Evolutionary conservation across 495 filamentous ascomycete genomes (phyloP).

Genomic region (Amniculicola lignicola): DNA sequence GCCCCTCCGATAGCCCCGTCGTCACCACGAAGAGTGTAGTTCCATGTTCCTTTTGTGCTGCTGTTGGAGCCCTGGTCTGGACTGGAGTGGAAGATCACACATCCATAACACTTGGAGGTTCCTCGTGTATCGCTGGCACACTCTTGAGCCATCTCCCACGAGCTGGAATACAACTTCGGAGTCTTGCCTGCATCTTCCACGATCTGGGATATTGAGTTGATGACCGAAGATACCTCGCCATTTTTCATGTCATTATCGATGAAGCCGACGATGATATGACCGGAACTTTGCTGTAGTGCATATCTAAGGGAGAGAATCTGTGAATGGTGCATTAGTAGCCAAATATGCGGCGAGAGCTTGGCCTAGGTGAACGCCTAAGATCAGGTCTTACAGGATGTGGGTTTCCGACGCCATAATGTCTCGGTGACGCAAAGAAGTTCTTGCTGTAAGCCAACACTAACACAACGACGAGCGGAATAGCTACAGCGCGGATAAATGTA

Average conservation of each 20-base stretch:
- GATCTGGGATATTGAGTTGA: slow-evolving; percentile 54
- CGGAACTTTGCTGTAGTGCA: not conserved
- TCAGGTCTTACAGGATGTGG: slow-evolving; percentile 5
- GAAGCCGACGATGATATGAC: slow-evolving; percentile 59
- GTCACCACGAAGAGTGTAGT: slow-evolving; percentile 71
- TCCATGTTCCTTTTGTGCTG: slow-evolving; percentile 55
- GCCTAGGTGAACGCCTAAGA: too few species aligned
- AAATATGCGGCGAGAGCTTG: too few species aligned
- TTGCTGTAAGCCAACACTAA: slow-evolving; percentile 18
- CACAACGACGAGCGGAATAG: slow-evolving; percentile 19
- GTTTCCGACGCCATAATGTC: slow-evolving; percentile 10
- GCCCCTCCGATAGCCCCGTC: slow-evolving; percentile 49
- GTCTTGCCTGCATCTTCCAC: slow-evolving; percentile 48
- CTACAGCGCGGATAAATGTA: slow-evolving; percentile 27
- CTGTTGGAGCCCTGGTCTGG: slow-evolving; percentile 53
- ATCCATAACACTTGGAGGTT: slow-evolving; percentile 65
- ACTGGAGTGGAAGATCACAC: slow-evolving; percentile 67
- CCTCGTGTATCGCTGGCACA: slow-evolving; percentile 65
- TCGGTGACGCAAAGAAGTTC: slow-evolving; percentile 11
- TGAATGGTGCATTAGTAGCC: too few species aligned
- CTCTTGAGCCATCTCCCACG: slow-evolving; percentile 51
- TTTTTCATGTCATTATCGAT: slow-evolving; percentile 64
- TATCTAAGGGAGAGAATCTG: slow-evolving; percentile 15
- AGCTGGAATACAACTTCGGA: slow-evolving; percentile 49
- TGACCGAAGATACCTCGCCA: slow-evolving; percentile 65